Conservation (phyloP, 2,329 filamentous ascomycete genomes). For the Botrytis porri region DNA sequence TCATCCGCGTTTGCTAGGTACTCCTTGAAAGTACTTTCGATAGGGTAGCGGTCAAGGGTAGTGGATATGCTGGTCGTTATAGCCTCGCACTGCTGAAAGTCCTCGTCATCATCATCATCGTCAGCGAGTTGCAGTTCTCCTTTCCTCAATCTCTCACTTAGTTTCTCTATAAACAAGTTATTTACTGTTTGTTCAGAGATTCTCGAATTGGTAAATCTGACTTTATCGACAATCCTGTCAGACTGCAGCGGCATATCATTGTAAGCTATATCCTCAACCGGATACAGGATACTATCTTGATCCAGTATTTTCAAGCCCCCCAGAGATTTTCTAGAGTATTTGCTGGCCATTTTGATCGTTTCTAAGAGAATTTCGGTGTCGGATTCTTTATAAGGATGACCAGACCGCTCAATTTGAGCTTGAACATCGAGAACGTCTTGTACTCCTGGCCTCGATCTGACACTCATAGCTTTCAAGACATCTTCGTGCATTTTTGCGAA, state of each 20-base stretch:
- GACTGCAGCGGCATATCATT: constrained; percentile 22
- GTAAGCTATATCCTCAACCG: constrained; percentile 28
- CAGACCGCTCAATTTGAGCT: constrained; percentile 24
- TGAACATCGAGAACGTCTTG: constrained; percentile 30
- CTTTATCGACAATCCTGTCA: constrained; percentile 13
- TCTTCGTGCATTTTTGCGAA: constrained; percentile 28
- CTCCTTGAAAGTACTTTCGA: constrained; percentile 39
- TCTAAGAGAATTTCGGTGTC: constrained; percentile 32
- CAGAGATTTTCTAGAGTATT: constrained; percentile 18
- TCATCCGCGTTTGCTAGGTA: constrained; percentile 42
- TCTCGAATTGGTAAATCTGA: constrained; percentile 28
- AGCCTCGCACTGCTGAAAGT: constrained; percentile 38
- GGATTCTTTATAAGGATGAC: constrained; percentile 23
- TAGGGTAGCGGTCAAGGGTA: constrained; percentile 37
- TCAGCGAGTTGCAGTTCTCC: constrained; percentile 30
- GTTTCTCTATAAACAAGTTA: constrained; percentile 26
- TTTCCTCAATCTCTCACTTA: constrained; percentile 27
- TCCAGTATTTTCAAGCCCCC: constrained; percentile 29
- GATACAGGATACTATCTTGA: constrained; percentile 22
- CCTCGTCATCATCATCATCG: constrained; percentile 33
- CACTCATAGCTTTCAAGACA: constrained; percentile 26
- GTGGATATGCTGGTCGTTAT: constrained; percentile 36
- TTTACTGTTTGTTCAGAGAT: constrained; percentile 24
- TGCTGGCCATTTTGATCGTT: constrained; percentile 29
- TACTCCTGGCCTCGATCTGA: constrained; percentile 25